phyloP scores from a whole-genome alignment of 305 asterid species.

The Fraxinus ornus region DNA sequence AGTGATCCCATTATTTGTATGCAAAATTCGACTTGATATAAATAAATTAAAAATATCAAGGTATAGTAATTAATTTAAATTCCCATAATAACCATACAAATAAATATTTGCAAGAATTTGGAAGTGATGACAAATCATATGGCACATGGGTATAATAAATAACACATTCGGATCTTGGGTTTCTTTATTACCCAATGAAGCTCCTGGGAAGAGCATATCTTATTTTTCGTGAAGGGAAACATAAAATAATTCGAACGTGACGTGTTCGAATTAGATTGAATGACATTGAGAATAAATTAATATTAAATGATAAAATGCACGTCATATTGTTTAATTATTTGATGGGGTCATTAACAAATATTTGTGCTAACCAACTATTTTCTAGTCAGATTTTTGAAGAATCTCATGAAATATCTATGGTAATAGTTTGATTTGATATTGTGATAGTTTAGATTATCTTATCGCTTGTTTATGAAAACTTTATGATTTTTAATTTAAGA shows the following conservation, averaged over 20 bases:
- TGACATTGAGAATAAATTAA: neutral
- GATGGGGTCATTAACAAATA: neutral
- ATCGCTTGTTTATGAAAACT: neutral
- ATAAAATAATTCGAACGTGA: neutral
- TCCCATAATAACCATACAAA: neutral
- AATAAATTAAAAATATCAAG: neutral
- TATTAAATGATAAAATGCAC: neutral
- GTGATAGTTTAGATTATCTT: neutral
- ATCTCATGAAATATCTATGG: neutral
- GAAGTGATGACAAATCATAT: neutral
- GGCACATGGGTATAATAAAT: neutral
- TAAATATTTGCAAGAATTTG: neutral
- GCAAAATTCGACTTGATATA: neutral
- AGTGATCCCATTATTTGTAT: neutral
- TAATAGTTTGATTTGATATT: neutral
- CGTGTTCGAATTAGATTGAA: neutral
- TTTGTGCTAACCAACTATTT: neutral
- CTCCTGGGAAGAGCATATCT: neutral
- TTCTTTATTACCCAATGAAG: neutral
- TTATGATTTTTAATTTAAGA: neutral
- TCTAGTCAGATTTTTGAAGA: neutral
- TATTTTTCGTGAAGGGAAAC: neutral
- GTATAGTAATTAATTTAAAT: neutral
- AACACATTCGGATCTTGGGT: neutral
- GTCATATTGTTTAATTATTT: neutral